phyloP scores from a whole-genome alignment of 768 basidiomycete species.

The Tephrocybe sp. region DNA sequence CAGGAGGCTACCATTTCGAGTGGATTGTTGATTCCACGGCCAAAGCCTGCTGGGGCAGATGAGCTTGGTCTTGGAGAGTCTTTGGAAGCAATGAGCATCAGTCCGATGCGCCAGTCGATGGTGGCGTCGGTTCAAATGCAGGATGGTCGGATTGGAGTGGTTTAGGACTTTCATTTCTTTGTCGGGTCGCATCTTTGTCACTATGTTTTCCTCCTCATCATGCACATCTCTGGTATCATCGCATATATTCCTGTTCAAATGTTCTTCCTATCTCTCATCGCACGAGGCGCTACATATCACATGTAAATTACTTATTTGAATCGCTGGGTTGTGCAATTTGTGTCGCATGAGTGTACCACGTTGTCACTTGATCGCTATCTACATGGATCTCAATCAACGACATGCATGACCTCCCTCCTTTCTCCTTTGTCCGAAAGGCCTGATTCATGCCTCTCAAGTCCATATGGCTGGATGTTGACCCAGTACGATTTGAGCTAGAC shows the following conservation, averaged over 20 bases:
- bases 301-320: too few relatives aligned
- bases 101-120: constrained; percentile 43
- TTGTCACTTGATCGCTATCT: neutral
- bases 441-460: constrained; percentile 24
- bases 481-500: constrained; percentile 37
- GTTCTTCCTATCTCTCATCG: neutral
- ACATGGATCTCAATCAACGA: neutral
- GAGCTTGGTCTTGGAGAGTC: constrained; percentile 63
- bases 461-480: constrained; percentile 69
- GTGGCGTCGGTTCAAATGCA: constrained; percentile 14
- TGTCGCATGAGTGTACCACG: too few relatives aligned
- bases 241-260: neutral
- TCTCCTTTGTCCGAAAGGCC: neutral
- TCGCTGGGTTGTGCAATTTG: too few relatives aligned
- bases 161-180: constrained; percentile 1
- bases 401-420: neutral
- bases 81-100: constrained; percentile 84
- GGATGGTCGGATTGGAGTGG: constrained; percentile 19
- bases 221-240: neutral
- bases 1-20: constrained; percentile 13
- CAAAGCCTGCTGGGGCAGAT: constrained; percentile 26
- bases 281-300: too few relatives aligned
- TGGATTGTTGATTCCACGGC: constrained; percentile 17
- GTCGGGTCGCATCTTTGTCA: constrained; percentile 1
- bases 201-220: constrained; percentile 9